Conservation (phyloP, 495 filamentous ascomycete genomes). For the Aspergillus heteromorphus region DNA sequence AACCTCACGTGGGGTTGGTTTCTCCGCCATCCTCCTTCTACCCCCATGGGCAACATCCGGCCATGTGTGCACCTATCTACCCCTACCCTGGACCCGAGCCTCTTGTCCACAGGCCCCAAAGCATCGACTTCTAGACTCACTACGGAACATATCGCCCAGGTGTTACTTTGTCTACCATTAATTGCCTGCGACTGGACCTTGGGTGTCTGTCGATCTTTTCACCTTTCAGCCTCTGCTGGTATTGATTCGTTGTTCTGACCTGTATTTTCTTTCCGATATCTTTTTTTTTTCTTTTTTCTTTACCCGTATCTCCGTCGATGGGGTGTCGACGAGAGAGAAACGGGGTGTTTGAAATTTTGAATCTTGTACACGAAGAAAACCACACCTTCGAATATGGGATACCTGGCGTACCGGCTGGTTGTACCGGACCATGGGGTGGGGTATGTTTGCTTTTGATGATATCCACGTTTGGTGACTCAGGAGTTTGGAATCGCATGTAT, state of each 20-base stretch:
- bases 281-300: background rate
- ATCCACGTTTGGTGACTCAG: slow-evolving; percentile 1
- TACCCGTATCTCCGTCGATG: background rate
- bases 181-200: slow-evolving; percentile 1
- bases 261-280: background rate
- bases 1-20: slow-evolving; percentile 15
- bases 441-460: slow-evolving; percentile 2
- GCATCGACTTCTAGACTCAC: slow-evolving; percentile 20
- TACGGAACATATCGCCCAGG: background rate
- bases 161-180: slow-evolving; percentile 2
- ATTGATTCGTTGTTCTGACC: background rate
- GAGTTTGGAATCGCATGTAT: background rate
- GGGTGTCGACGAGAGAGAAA: background rate
- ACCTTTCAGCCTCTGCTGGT: background rate
- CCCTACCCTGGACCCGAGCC: slow-evolving; percentile 24
- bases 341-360: background rate
- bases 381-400: background rate
- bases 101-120: slow-evolving; percentile 19
- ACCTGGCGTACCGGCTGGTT: slow-evolving; percentile 6
- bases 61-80: slow-evolving; percentile 30
- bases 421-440: slow-evolving; percentile 1
- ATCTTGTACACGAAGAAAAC: background rate
- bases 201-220: background rate
- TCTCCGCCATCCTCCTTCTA: slow-evolving; percentile 20
- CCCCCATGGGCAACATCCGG: slow-evolving; percentile 22